Evolutionary conservation across 2,329 filamentous ascomycete genomes (phyloP), one percentile per base, ranked within the genome.

Genomic region (Colletotrichum karsti): DNA sequence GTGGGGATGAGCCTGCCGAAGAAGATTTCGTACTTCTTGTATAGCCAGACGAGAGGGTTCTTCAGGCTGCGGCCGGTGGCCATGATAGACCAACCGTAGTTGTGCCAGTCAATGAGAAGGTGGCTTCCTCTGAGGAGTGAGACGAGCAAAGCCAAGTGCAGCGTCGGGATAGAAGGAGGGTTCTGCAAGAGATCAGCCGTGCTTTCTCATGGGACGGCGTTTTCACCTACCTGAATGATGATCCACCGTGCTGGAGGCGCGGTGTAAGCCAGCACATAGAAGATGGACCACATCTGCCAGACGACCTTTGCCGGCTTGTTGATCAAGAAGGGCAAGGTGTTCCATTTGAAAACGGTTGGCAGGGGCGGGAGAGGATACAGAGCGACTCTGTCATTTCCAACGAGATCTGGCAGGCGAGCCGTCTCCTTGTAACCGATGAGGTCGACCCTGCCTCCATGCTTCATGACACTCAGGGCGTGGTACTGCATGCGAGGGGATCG

Each of bases 401-500:
- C 79, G 56, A 99, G 87, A 53, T 93, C 92, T 1, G 95, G 93
- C 75, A 97, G 91, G 55, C 93, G 86, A 22, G 93, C 87, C 20
- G 94, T 96, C 77, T 97, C 96, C 88, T 91, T 85, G 77, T 98
- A 98, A 50, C 95, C 96, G 73, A 99, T 91, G 12, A 99, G 83
- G 77, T 95, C 91, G 20, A 98, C 95, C 35, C 87, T 86, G 7
- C 90, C 92, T 24, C 93, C 93, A 75, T 94, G 90, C 74, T 91
- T 92, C 42, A 94, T 93, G 74, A 98, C 90, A 77, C 95, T 98
- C 73, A 97, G 84, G 20, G 95, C 95, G 86, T 99, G 96, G 75
- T 99, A 98, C 77, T 98, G 95, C 95, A 99, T 99, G 63, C 96
- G 93, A 55, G 96, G 96, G 77, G 95, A 98, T 50, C 95, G 90